Percentiles rank a stretch among this genome's conserved stretches.
phyloP scores from a whole-genome alignment of 1,284 basidiomycete species.

The Kalmanozyma brasiliensis region DNA sequence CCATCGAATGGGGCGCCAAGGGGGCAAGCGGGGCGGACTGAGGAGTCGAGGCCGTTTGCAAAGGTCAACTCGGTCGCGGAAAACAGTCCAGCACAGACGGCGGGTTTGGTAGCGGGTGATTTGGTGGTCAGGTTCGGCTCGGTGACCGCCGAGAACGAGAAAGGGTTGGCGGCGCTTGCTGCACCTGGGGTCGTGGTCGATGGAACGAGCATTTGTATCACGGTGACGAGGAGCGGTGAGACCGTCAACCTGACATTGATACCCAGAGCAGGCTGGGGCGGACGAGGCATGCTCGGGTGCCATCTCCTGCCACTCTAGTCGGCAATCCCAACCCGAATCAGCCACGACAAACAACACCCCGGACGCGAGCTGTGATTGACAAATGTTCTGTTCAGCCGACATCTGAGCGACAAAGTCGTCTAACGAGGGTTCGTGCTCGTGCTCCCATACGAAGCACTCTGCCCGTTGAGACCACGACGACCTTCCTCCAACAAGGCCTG shows the following conservation, averaged over 20 bases:
- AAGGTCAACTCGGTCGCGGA: constrained; percentile 46
- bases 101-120: constrained; percentile 42
- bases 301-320: constrained; percentile 32
- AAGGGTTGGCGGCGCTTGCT: constrained; percentile 35
- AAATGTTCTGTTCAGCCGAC: too few relatives aligned
- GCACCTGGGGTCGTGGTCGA: constrained; percentile 37
- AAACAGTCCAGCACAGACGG: constrained; percentile 41
- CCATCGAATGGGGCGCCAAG: too few relatives aligned
- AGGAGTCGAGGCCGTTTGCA: constrained; percentile 26
- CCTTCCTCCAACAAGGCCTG: constrained; percentile 39
- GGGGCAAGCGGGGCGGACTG: not conserved
- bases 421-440: constrained; percentile 12
- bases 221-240: constrained; percentile 6
- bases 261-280: constrained; percentile 44
- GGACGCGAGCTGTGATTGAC: too few relatives aligned
- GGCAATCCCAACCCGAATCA: too few relatives aligned
- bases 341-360: too few relatives aligned
- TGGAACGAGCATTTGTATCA: constrained; percentile 19
- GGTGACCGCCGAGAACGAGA: constrained; percentile 12
- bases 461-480: not conserved
- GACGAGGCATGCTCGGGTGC: constrained; percentile 51
- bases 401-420: too few relatives aligned
- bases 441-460: constrained; percentile 18
- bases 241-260: constrained; percentile 14
- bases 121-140: constrained; percentile 36